A percentile compares a stretch with the other conserved stretches of the same genome.
Evolutionary conservation across 805 yeast genomes (phyloP).

Genomic region (Saccharomycopsis amapae): DNA sequence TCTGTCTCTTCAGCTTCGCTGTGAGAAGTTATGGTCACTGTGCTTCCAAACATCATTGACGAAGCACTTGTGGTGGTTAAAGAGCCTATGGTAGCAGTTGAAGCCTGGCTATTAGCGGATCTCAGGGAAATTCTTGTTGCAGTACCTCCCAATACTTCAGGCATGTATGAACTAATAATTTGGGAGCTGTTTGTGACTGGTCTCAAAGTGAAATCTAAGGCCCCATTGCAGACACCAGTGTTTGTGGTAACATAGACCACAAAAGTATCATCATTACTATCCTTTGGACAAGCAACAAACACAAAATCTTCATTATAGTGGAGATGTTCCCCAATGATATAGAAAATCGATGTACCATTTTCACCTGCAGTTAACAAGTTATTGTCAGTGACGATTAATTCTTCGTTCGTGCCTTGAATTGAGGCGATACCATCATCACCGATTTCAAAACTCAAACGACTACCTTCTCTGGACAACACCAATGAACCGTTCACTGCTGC

Average conservation of each 20-base stretch:
- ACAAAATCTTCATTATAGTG: constrained; percentile 19
- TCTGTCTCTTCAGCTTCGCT: background rate
- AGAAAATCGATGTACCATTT: constrained; percentile 16
- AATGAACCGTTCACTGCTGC: constrained; percentile 22
- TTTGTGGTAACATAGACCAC: constrained; percentile 12
- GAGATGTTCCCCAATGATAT: constrained; percentile 16
- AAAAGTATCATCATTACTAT: constrained; percentile 4
- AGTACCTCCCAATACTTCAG: constrained; percentile 7
- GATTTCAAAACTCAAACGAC: constrained; percentile 23
- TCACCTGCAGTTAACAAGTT: constrained; percentile 10
- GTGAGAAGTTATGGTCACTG: background rate
- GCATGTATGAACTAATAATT: constrained; percentile 9
- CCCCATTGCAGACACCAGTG: constrained; percentile 4
- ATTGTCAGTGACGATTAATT: constrained; percentile 11
- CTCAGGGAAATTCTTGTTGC: too few species aligned
- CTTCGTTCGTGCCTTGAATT: constrained; percentile 25
- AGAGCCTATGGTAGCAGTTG: background rate
- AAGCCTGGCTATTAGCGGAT: background rate
- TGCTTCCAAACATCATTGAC: too few species aligned
- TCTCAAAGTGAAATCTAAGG: constrained; percentile 9
- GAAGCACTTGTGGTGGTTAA: background rate
- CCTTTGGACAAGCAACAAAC: constrained; percentile 18
- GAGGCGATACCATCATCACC: constrained; percentile 24
- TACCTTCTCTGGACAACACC: constrained; percentile 21
- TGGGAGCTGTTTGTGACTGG: constrained; percentile 7